Percentiles rank a stretch among this genome's conserved stretches.
These are phyloP conservation scores for Steccherinum ochraceum DNA, from an alignment of 768 basidiomycete species.

Conservation along the genomic window DNA sequence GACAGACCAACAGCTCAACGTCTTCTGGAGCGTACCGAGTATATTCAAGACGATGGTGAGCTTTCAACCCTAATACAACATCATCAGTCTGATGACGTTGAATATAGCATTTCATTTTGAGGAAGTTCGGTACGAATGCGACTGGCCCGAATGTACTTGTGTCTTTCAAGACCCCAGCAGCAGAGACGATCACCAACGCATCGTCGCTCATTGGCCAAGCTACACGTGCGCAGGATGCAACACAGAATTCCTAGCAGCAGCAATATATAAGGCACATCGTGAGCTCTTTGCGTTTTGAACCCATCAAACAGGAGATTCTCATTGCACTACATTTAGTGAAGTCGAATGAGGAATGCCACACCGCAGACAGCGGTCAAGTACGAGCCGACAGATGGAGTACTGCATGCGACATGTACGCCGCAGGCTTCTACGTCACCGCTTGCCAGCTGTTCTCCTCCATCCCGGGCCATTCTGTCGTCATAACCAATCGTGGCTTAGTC, in stretches of 20 bases:
- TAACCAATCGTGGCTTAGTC: not conserved
- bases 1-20: not conserved
- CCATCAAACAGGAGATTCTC: not conserved
- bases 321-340: not conserved
- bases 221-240: not conserved
- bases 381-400: not conserved
- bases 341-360: not conserved
- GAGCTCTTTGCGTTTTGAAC: not conserved
- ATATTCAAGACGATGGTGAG: not conserved
- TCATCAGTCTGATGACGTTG: not conserved
- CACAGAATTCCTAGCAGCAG: not conserved
- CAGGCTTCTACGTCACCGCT: not conserved
- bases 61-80: not conserved
- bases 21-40: not conserved
- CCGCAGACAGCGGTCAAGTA: not conserved
- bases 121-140: not conserved
- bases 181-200: not conserved
- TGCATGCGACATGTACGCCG: not conserved
- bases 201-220: not conserved
- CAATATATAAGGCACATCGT: not conserved
- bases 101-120: not conserved
- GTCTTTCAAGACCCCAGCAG: not conserved
- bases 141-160: not conserved
- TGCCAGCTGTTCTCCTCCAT: not conserved
- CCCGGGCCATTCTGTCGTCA: not conserved